Conservation (phyloP, 495 filamentous ascomycete species). For the Durotheca rogersii region DNA sequence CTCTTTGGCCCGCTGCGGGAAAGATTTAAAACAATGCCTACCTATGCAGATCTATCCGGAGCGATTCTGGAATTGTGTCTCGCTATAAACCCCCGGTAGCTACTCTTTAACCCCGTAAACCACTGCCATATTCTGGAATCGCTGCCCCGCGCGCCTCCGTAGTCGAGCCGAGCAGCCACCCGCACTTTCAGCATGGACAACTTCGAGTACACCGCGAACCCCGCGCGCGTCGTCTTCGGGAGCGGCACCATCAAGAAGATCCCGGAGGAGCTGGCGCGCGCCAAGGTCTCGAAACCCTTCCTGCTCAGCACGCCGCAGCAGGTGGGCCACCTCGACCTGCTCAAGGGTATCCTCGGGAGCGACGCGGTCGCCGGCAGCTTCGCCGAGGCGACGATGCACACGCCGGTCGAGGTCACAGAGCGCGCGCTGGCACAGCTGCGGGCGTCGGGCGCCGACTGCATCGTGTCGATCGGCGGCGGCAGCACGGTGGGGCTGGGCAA, state of each 20-base stretch:
- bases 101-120: background rate
- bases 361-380: constrained; percentile 59
- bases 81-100: too few species aligned
- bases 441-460: constrained; percentile 39
- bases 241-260: constrained; percentile 61
- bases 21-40: background rate
- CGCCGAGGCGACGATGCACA: constrained; percentile 67
- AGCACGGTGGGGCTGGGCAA: constrained; percentile 68
- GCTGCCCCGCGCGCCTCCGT: background rate
- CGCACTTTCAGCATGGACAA: constrained; percentile 51
- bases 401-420: constrained; percentile 62
- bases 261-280: constrained; percentile 57
- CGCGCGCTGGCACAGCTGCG: constrained; percentile 55
- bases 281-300: constrained; percentile 56
- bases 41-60: too few species aligned
- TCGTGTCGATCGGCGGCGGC: constrained; percentile 63
- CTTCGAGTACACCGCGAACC: constrained; percentile 63
- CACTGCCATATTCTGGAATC: background rate
- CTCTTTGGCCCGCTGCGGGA: constrained; percentile 8
- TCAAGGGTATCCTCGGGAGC: constrained; percentile 52
- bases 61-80: too few species aligned
- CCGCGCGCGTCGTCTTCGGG: constrained; percentile 63
- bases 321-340: constrained; percentile 49
- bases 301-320: constrained; percentile 63
- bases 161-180: background rate